Percentiles rank a stretch among this genome's conserved stretches.
Conservation (phyloP, 176 grass and related monocot species). For the Triticum timopheevii region DNA sequence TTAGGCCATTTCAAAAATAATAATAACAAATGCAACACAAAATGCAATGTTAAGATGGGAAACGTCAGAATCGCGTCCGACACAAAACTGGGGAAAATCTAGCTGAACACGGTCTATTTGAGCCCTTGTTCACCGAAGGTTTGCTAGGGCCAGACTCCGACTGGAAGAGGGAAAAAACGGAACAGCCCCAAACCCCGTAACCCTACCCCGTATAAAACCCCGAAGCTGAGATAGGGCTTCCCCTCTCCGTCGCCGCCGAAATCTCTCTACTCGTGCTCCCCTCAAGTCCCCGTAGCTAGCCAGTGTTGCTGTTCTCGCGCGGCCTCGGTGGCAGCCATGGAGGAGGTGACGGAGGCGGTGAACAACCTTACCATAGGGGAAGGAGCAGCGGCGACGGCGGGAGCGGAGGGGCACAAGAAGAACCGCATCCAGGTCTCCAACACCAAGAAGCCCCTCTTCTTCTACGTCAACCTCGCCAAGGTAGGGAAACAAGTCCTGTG, state of each 20-base stretch:
- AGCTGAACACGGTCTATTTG: too few relatives aligned
- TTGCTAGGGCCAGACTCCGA: too few relatives aligned
- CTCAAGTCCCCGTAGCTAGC: slow-evolving; percentile 4
- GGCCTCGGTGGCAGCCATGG: slow-evolving; percentile 43
- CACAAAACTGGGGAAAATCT: too few relatives aligned
- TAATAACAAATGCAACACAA: too few relatives aligned
- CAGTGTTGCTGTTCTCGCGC: neutral
- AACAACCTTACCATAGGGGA: slow-evolving; percentile 56
- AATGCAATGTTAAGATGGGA: too few relatives aligned
- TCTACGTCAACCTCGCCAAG: slow-evolving; percentile 98
- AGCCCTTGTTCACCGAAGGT: too few relatives aligned
- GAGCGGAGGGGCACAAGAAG: slow-evolving; percentile 68
- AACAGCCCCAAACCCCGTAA: slow-evolving; percentile 8
- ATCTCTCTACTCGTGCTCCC: slow-evolving; percentile 21
- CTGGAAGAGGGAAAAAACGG: neutral
- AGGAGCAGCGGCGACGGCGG: slow-evolving; percentile 5
- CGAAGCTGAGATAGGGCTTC: neutral
- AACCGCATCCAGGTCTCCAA: slow-evolving; percentile 94
- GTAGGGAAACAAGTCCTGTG: neutral
- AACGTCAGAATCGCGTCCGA: too few relatives aligned
- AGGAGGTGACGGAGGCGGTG: slow-evolving; percentile 74
- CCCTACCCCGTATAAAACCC: slow-evolving; percentile 47
- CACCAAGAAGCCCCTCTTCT: slow-evolving; percentile 99
- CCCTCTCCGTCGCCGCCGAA: slow-evolving; percentile 31
- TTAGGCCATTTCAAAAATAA: too few relatives aligned